Evolutionary conservation across 2,329 filamentous ascomycete genomes (phyloP).

Genomic region (Botrytis paeoniae): DNA sequence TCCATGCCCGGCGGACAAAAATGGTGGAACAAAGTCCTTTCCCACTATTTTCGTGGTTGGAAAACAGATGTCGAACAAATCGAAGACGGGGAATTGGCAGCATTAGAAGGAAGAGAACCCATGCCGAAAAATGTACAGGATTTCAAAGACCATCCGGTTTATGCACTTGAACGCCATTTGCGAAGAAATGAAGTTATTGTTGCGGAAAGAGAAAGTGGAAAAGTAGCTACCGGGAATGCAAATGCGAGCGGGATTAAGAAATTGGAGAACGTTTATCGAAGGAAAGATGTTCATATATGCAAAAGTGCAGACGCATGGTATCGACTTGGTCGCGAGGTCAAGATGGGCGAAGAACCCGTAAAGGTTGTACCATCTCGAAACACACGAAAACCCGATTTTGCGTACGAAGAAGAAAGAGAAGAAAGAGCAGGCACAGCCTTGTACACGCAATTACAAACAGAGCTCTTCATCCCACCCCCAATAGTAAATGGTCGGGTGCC

Average conservation of each 20-base stretch:
- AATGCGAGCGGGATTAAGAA: conserved; percentile 44
- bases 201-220: conserved; percentile 68
- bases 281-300: conserved; percentile 74
- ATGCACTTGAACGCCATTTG: conserved; percentile 81
- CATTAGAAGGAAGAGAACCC: conserved; percentile 69
- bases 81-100: conserved; percentile 73
- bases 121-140: conserved; percentile 85
- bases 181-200: conserved; percentile 78
- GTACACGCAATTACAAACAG: conserved; percentile 63
- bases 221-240: conserved; percentile 63
- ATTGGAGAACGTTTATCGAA: conserved; percentile 77
- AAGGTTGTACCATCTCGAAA: conserved; percentile 63
- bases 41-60: conserved; percentile 45
- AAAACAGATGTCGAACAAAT: conserved; percentile 72
- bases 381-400: conserved; percentile 40
- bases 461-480: conserved; percentile 71
- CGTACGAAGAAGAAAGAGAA: conserved; percentile 42
- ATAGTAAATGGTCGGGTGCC: conserved; percentile 74
- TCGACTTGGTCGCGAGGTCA: conserved; percentile 76
- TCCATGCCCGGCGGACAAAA: conserved; percentile 46
- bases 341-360: conserved; percentile 72
- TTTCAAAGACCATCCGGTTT: conserved; percentile 82
- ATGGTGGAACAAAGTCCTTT: conserved; percentile 56
- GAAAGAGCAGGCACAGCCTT: conserved; percentile 54
- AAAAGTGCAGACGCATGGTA: conserved; percentile 89